phyloP scores from a whole-genome alignment of 768 basidiomycete species.

The Leccinum uliginosum region DNA sequence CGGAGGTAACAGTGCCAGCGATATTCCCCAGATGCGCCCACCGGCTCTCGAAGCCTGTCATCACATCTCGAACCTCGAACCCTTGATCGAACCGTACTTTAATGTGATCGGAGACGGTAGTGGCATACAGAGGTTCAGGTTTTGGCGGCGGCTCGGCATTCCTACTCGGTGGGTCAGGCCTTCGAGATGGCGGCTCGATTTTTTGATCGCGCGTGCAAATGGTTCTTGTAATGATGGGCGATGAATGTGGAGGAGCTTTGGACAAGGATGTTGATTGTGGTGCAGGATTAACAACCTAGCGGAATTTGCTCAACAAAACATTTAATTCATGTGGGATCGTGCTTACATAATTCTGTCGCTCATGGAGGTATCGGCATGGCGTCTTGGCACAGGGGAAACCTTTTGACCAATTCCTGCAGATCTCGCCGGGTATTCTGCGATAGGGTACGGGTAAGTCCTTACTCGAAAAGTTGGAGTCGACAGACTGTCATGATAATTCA shows the following conservation, averaged over 20 bases:
- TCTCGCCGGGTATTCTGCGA: accelerated
- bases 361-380: slow-evolving; percentile 13
- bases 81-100: slow-evolving; percentile 56
- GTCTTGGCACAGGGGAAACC: accelerated
- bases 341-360: slow-evolving; percentile 10
- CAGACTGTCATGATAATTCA: slow-evolving; percentile 9
- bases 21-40: slow-evolving; percentile 55
- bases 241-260: background rate
- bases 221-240: background rate
- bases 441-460: background rate
- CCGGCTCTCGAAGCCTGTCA: slow-evolving; percentile 67
- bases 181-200: background rate
- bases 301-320: background rate
- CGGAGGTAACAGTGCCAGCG: slow-evolving; percentile 31
- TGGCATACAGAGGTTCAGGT: slow-evolving; percentile 19
- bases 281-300: background rate
- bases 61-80: slow-evolving; percentile 51
- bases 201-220: background rate
- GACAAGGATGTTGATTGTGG: background rate
- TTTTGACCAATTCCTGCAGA: slow-evolving; percentile 4
- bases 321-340: background rate
- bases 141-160: slow-evolving; percentile 2
- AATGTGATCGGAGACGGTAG: slow-evolving; percentile 50
- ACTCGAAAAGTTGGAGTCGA: slow-evolving; percentile 11
- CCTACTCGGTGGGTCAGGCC: background rate